These are phyloP conservation scores for Ogataea allantospora DNA, from an alignment of 805 yeast genomes.

Conservation along the genomic window DNA sequence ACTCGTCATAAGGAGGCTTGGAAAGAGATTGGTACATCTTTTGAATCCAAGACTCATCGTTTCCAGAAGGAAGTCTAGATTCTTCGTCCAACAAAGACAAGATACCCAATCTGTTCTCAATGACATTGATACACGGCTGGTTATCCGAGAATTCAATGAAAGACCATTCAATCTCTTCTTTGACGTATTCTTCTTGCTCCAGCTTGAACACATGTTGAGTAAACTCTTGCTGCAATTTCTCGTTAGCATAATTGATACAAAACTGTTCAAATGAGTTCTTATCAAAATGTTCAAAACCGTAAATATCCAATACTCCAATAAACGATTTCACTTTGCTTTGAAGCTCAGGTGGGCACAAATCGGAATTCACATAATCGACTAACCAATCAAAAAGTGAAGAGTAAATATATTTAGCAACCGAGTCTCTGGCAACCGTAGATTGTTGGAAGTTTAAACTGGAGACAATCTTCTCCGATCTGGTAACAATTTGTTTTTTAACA, in stretches of 20 bases:
- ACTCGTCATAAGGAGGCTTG: slow-evolving; percentile 70
- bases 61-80: slow-evolving; percentile 89
- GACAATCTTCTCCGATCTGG: slow-evolving; percentile 89
- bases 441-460: slow-evolving; percentile 80
- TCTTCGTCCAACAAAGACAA: slow-evolving; percentile 90
- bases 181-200: slow-evolving; percentile 92
- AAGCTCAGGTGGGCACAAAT: slow-evolving; percentile 74
- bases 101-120: slow-evolving; percentile 86
- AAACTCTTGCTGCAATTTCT: slow-evolving; percentile 94
- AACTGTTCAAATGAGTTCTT: slow-evolving; percentile 95
- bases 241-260: slow-evolving; percentile 96
- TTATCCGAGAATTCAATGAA: slow-evolving; percentile 94
- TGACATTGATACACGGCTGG: slow-evolving; percentile 92
- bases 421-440: slow-evolving; percentile 89
- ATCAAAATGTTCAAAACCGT: slow-evolving; percentile 95
- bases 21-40: slow-evolving; percentile 85
- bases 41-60: slow-evolving; percentile 87
- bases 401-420: slow-evolving; percentile 93
- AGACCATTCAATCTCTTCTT: slow-evolving; percentile 93
- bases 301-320: slow-evolving; percentile 95
- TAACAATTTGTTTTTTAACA: slow-evolving; percentile 84
- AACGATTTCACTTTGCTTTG: slow-evolving; percentile 61
- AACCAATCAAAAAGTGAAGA: slow-evolving; percentile 95
- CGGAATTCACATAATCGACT: slow-evolving; percentile 77
- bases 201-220: slow-evolving; percentile 96